Evolutionary conservation across 225 moss, liverwort and hornwort species (phyloP), one percentile per base, ranked within the genome.

Genomic region (Pseudoscleropodium purum): DNA sequence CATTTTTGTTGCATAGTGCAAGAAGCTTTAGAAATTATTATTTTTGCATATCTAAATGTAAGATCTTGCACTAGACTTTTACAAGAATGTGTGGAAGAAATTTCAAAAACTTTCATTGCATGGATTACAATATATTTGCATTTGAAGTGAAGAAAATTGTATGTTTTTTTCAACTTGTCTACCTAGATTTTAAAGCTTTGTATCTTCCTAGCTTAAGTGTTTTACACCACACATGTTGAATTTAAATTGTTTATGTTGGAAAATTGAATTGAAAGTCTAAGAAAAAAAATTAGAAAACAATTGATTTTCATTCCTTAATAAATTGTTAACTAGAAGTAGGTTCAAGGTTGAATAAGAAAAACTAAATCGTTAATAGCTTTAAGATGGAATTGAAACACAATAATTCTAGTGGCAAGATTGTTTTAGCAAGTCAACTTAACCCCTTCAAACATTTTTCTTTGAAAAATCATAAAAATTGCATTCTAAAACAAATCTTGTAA

Each of bases 381-480:
- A 39, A 24, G 18, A 70, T 39, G 39, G 14, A 39, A 25, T 25
- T 39, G 8, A 70, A 39, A 70, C 8, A 39, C 4, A 39, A 25
- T 70, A 25, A 39, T 69, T 1, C 5, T 7, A 13, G 24, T 0
- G 2, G 18, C 4, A 4, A 37, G 7, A 39, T 13, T 39, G 2
- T 70, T 70, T 2, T 39, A n/a, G 7, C 4, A 39, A 70, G 13
- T 7, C 13, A 24, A 39, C 2, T 70, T 4, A 70, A 24, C 10
- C 24, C 1, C 24, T 0, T 39, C 39, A 70, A 23, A 23, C 10
- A 18, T 3, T 12, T 68, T 52, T 52, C 15, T 23, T 36, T 31
- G 31, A 15, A 64, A 67, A 67, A 20, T 11, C 11, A 6, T 67
- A 2, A 52, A 11, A 37, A 37, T 37, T 11, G 4, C 11, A 37